These are phyloP conservation scores for Dendryphion nanum DNA, from an alignment of 2,329 filamentous ascomycete genomes.

Conservation along the genomic window DNA sequence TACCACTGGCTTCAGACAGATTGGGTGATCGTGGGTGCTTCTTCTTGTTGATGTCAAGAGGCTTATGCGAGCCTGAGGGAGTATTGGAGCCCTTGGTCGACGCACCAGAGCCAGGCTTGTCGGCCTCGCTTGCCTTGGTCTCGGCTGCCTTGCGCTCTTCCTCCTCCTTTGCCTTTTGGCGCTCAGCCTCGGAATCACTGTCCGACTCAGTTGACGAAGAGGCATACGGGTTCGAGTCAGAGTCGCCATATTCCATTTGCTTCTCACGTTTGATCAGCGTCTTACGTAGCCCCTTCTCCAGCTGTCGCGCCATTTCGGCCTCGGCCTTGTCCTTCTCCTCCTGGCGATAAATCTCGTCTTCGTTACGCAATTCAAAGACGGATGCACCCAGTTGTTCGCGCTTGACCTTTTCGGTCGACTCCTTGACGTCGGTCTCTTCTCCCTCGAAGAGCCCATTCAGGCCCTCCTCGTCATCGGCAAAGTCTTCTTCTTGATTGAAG, in stretches of 20 bases:
- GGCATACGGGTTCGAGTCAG: slow-evolving; percentile 52
- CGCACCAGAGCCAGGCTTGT: slow-evolving; percentile 50
- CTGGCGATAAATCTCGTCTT: slow-evolving; percentile 60
- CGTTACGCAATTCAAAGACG: slow-evolving; percentile 66
- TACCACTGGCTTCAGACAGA: slow-evolving; percentile 86
- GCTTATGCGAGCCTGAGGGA: slow-evolving; percentile 57
- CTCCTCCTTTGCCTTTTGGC: slow-evolving; percentile 58
- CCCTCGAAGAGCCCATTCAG: slow-evolving; percentile 42
- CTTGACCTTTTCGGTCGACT: slow-evolving; percentile 65
- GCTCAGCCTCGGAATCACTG: slow-evolving; percentile 62
- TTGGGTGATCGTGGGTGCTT: slow-evolving; percentile 87
- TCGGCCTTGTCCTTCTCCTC: slow-evolving; percentile 67
- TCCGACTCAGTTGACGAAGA: slow-evolving; percentile 29
- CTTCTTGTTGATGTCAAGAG: slow-evolving; percentile 55
- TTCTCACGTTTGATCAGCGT: slow-evolving; percentile 81
- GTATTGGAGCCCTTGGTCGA: slow-evolving; percentile 71
- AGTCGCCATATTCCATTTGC: slow-evolving; percentile 82
- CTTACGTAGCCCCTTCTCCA: slow-evolving; percentile 77
- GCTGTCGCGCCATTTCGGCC: slow-evolving; percentile 65
- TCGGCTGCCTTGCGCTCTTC: slow-evolving; percentile 47
- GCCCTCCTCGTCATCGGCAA: slow-evolving; percentile 79
- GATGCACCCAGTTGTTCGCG: slow-evolving; percentile 84
- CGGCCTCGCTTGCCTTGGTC: slow-evolving; percentile 46
- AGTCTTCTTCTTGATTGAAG: slow-evolving; percentile 66
- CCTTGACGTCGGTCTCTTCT: slow-evolving; percentile 57